Conservation (phyloP, 1,284 basidiomycete genomes). For the Ustilago lituana region DNA sequence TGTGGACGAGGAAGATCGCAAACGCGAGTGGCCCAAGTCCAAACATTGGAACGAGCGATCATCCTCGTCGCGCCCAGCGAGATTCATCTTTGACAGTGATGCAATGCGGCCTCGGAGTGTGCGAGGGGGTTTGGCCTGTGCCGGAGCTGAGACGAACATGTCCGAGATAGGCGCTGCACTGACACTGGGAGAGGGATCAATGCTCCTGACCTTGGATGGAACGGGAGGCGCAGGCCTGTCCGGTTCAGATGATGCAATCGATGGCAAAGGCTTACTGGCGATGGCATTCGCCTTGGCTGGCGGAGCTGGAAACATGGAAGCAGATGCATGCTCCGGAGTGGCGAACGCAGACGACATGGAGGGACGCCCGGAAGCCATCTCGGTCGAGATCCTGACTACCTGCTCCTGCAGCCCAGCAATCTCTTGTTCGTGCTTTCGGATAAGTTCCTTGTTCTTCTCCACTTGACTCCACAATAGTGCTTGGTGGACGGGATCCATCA, state of each 20-base stretch:
- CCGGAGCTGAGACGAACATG: not conserved
- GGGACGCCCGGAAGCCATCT: slow-evolving; percentile 26
- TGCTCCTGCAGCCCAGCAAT: slow-evolving; percentile 36
- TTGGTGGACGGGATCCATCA: slow-evolving; percentile 21
- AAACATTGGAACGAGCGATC: not conserved
- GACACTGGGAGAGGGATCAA: slow-evolving; percentile 1
- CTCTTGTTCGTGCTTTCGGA: slow-evolving; percentile 35
- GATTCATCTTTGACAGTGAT: slow-evolving; percentile 17
- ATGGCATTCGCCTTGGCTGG: not conserved
- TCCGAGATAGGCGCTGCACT: not conserved
- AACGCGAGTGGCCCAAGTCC: slow-evolving; percentile 8
- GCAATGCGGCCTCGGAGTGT: slow-evolving; percentile 28
- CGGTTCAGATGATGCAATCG: slow-evolving; percentile 1
- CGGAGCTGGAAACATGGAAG: slow-evolving; percentile 7
- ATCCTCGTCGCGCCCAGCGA: slow-evolving; percentile 3
- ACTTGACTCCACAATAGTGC: slow-evolving; percentile 39
- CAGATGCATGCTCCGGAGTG: slow-evolving; percentile 11
- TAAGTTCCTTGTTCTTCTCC: slow-evolving; percentile 30
- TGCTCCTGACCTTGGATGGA: slow-evolving; percentile 1
- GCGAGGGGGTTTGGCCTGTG: not conserved
- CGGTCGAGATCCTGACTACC: slow-evolving; percentile 34
- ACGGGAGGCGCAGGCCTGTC: slow-evolving; percentile 10
- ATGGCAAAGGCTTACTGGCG: slow-evolving; percentile 2
- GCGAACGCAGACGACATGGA: slow-evolving; percentile 17
- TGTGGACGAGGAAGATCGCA: slow-evolving; percentile 30